Percentiles rank a stretch among this genome's conserved stretches.
Evolutionary conservation across 2,329 filamentous ascomycete genomes (phyloP).

Genomic region (Didymella lethalis): DNA sequence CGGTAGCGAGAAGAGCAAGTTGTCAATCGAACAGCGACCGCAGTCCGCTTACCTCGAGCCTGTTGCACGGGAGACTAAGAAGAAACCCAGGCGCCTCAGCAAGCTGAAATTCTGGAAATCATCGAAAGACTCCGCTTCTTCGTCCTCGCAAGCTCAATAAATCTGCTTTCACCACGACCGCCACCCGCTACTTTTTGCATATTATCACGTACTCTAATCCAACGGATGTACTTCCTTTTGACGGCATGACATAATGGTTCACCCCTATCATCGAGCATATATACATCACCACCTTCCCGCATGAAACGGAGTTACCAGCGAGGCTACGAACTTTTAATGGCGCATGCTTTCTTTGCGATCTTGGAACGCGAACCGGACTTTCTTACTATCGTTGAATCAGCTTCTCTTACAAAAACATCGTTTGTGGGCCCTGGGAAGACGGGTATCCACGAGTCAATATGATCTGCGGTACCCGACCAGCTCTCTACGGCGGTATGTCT

Average conservation of each 20-base stretch:
- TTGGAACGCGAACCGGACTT: conserved; percentile 43
- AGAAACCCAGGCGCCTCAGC: conserved; percentile 74
- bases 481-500: conserved; percentile 25
- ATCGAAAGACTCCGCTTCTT: conserved; percentile 42
- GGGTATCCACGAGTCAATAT: conserved; percentile 34
- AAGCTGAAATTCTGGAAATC: conserved; percentile 80
- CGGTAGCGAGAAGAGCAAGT: conserved; percentile 77
- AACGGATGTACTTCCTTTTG: conserved; percentile 34
- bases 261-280: conserved; percentile 33
- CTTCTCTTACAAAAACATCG: conserved; percentile 28
- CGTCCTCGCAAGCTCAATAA: conserved; percentile 32
- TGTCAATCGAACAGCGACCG: conserved; percentile 69
- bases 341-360: conserved; percentile 39
- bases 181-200: conserved; percentile 20
- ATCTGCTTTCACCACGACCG: conserved; percentile 13
- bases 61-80: conserved; percentile 67
- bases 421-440: conserved; percentile 35
- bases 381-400: conserved; percentile 40
- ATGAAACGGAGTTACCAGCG: conserved; percentile 50
- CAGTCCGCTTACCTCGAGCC: conserved; percentile 61
- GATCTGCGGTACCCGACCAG: conserved; percentile 40
- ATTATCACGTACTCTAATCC: conserved; percentile 33
- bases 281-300: conserved; percentile 37
- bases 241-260: conserved; percentile 49
- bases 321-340: conserved; percentile 51